Evolutionary conservation across 345 rosid genomes (phyloP), one percentile per base, ranked within the genome.

Genomic region (Gossypium anomalum): DNA sequence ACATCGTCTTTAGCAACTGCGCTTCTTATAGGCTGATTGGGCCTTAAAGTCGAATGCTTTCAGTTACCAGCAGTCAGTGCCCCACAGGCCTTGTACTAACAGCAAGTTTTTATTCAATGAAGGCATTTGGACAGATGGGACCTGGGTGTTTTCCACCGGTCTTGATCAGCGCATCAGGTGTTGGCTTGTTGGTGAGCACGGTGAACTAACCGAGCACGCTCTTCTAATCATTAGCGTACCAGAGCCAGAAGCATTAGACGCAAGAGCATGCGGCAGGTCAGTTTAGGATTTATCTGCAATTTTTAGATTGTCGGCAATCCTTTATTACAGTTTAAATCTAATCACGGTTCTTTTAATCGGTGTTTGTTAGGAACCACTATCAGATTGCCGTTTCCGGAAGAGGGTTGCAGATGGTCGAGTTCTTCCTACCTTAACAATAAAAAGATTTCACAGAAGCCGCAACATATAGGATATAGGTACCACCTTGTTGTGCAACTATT

Each of bases 131-230:
- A 91, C 97, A 44, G 97, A 93, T 67, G 86, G 84, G 55, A 84
- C 67, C n/a, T 93, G 97, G 97, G 88, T 93, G 53, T 91, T 95
- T 75, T 93, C 97, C 2, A 84, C 97, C n/a, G 97, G 99, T 71
- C 98, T 95, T 81, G 99, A 95, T 87, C 98, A 93, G 83, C 94
- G 99, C 8, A 80, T 95, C 67, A 80, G 97, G 74, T 93, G 94
- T 81, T 95, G 97, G 98, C 81, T 60, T 49, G 76, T 87, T 20
- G 79, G 84, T 70, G 85, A 87, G 48, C 73, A 58, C 71, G 76
- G 12, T 22, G 13, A 57, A 57, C 61, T 57, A 57, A 20, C 61
- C 15, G 61, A 57, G 29, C 73, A 58, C 60, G 76, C 92, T 82
- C 86, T 84, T 80, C 57, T 88, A 67, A 79, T 91, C 64, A 79